These are phyloP conservation scores for Heracleum sosnowskyi DNA, from an alignment of 129 eudicot genomes.

Conservation along the genomic window DNA sequence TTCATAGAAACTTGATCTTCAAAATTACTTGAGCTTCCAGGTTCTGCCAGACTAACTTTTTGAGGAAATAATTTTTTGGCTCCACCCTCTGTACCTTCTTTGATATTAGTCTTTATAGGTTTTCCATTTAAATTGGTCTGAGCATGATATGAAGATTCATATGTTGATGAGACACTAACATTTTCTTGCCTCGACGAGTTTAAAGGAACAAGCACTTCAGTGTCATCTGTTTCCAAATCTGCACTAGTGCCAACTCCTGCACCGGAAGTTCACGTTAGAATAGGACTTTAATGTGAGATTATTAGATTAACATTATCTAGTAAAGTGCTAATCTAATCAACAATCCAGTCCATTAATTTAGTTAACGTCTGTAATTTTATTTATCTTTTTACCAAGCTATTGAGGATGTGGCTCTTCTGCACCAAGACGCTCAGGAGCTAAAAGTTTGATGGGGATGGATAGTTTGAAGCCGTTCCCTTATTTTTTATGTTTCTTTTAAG, in stretches of 20 bases:
- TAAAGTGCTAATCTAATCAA: neutral
- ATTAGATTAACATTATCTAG: neutral
- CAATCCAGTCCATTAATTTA: neutral
- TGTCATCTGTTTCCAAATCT: slow-evolving; percentile 9
- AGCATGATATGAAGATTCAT: slow-evolving; percentile 9
- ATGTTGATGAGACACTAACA: slow-evolving; percentile 4
- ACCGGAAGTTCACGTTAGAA: neutral
- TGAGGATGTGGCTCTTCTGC: neutral
- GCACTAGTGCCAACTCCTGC: slow-evolving; percentile 24
- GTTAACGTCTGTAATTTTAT: neutral
- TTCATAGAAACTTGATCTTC: neutral
- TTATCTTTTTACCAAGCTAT: neutral
- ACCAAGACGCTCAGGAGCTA: neutral
- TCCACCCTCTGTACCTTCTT: neutral
- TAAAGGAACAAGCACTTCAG: slow-evolving; percentile 11
- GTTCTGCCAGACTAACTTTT: slow-evolving; percentile 11
- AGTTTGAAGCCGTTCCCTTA: neutral
- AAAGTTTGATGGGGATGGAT: neutral
- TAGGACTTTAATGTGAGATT: neutral
- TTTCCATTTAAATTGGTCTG: neutral
- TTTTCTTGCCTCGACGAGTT: slow-evolving; percentile 1
- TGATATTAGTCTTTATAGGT: neutral
- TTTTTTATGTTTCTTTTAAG: no score
- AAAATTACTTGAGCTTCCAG: slow-evolving; percentile 1
- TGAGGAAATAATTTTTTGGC: slow-evolving; percentile 14